Base-by-base conservation (phyloP, 2,329 filamentous ascomycete genomes). In the Pseudogymnoascus verrucosus region DNA sequence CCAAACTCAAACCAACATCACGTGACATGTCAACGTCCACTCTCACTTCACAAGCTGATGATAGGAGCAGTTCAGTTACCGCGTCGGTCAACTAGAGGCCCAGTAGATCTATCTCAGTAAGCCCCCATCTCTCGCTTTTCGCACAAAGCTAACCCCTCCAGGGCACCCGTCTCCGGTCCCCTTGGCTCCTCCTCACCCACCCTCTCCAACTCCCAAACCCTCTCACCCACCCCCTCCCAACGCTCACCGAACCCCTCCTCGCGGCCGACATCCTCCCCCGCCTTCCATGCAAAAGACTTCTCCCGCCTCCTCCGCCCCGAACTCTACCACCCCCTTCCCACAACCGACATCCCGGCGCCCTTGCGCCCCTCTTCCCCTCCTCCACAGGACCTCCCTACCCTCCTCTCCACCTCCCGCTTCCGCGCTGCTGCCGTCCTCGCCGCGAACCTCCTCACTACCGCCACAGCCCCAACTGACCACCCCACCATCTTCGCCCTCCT, bases 301-400 rank as follows among this genome's bases (percentile, higher is more conserved):
- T 85, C 87, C 16, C 93, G 89, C 74, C 85, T 97, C 54, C 83
- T 95, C 10, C 85, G 88, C 19, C 19, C 87, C 90, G 85, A 91
- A 67, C 88, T 93, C 63, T 97, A 93, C 78, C 93, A 96, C 72
- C 86, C 89, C 1, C 80, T 97, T 23, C 87, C 89, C 0, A 83
- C 82, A 14, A 80, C 85, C 51, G 80, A 82, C 66, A 75, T 87
- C 11, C 84, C 86, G 0, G 71, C 78, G 0, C 77, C 91, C 2
- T 93, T 96, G 74, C 85, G 90, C 65, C 84, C 84, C 67, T 84
- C 90, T 0, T 75, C 85, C 19, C 74, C 80, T 1, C 77, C 85
- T 0, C 81, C 84, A 28, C 85, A 89, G 0, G 79, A 89, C 0
- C 82, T 97, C 31, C 78, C 85, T 16, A 80, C 82, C 1, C 84